A percentile compares a stretch with the other conserved stretches of the same genome.
Evolutionary conservation across 2,329 filamentous ascomycete species (phyloP).

Genomic region (Arthrobotrys sphaeroides): DNA sequence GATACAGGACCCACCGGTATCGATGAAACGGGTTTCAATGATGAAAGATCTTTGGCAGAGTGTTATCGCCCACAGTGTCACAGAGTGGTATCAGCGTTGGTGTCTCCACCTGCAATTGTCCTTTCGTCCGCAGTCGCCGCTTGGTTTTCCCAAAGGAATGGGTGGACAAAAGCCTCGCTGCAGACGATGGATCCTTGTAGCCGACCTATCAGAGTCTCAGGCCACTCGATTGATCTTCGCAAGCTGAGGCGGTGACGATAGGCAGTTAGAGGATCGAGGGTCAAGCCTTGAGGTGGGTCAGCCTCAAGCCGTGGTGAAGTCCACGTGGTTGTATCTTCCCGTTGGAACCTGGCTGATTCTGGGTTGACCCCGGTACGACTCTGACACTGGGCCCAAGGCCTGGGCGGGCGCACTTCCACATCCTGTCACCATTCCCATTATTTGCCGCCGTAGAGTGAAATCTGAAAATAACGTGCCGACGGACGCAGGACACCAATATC

Average conservation of each 20-base stretch:
- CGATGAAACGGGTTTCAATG: conserved; percentile 56
- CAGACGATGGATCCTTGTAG: conserved; percentile 40
- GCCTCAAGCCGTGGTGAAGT: conserved; percentile 37
- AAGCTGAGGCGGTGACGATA: conserved; percentile 39
- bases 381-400: conserved; percentile 20
- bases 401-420: not conserved
- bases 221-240: conserved; percentile 32
- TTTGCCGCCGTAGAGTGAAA: conserved; percentile 9
- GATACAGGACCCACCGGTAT: conserved; percentile 41
- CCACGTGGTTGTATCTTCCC: conserved; percentile 53
- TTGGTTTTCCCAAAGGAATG: conserved; percentile 44
- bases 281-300: conserved; percentile 38
- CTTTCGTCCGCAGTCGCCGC: conserved; percentile 51
- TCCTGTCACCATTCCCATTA: not conserved
- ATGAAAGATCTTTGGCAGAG: conserved; percentile 2
- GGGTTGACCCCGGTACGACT: conserved; percentile 27
- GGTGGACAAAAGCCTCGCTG: conserved; percentile 41
- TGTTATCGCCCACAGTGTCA: not conserved
- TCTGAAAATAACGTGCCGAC: conserved; percentile 1
- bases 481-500: conserved; percentile 6
- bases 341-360: conserved; percentile 41
- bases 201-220: conserved; percentile 48
- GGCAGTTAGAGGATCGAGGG: conserved; percentile 16
- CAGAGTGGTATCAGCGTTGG: not conserved
- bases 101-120: conserved; percentile 23